A percentile compares a stretch with the other conserved stretches of the same genome.
These are phyloP conservation scores for Marasmius fiardii DNA, from an alignment of 1,284 basidiomycete genomes.

Conservation along the genomic window DNA sequence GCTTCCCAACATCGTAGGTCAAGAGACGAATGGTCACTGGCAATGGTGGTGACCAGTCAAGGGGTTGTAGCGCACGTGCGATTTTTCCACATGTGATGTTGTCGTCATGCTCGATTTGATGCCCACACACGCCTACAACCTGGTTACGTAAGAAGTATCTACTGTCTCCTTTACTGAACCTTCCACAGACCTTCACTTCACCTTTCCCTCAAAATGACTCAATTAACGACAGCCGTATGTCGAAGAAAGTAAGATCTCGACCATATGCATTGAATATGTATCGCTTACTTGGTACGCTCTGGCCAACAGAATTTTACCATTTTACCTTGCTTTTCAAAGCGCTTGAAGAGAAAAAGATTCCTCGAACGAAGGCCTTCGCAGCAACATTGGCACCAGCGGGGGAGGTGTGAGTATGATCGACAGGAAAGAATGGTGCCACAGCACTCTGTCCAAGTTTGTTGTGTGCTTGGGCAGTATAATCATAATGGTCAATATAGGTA, in stretches of 20 bases:
- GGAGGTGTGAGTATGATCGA: conserved; percentile 46
- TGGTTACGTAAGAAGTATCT: not conserved
- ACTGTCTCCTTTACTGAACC: not conserved
- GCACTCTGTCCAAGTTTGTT: conserved; percentile 36
- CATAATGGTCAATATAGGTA: conserved; percentile 45
- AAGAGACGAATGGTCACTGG: too few species aligned
- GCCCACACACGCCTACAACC: too few species aligned
- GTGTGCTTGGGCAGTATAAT: conserved; percentile 39
- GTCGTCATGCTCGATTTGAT: too few species aligned
- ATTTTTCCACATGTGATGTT: too few species aligned
- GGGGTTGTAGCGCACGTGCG: too few species aligned
- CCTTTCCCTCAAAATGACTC: not conserved
- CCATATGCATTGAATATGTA: not conserved
- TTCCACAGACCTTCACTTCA: not conserved
- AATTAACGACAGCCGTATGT: conserved; percentile 23
- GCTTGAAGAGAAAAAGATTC: conserved; percentile 32
- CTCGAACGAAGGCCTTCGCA: conserved; percentile 40
- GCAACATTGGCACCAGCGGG: conserved; percentile 40
- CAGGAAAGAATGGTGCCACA: conserved; percentile 39
- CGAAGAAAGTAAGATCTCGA: not conserved
- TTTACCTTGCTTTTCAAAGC: conserved; percentile 30
- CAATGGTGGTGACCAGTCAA: too few species aligned
- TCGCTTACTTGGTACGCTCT: conserved; percentile 31
- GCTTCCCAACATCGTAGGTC: too few species aligned
- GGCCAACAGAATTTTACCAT: conserved; percentile 32